phyloP scores from a whole-genome alignment of 805 yeast species.

The Lachancea lanzarotensis region DNA sequence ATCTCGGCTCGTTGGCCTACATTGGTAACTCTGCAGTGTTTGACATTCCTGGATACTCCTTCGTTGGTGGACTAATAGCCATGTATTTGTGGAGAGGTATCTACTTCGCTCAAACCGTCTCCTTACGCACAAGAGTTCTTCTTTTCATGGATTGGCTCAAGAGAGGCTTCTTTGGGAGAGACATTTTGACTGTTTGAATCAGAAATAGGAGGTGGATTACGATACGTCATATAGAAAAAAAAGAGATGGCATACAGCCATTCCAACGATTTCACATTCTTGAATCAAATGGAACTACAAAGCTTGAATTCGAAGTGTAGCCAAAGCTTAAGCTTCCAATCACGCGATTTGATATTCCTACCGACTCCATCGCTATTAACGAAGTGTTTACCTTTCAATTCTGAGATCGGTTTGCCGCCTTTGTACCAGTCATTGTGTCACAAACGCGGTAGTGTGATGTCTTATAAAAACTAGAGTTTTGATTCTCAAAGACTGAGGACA shows the following conservation, averaged over 20 bases:
- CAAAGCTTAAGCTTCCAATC: no score
- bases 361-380: background rate
- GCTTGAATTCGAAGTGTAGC: no score
- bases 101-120: conserved; percentile 61
- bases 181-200: conserved; percentile 32
- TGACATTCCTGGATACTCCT: conserved; percentile 54
- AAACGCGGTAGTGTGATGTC: background rate
- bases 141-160: conserved; percentile 64
- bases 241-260: background rate
- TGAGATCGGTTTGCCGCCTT: background rate
- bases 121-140: conserved; percentile 55
- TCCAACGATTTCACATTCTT: background rate
- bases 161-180: conserved; percentile 52
- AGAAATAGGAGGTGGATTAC: background rate
- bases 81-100: conserved; percentile 70
- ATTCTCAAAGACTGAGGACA: no score
- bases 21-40: conserved; percentile 67
- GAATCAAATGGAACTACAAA: no score
- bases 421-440: background rate
- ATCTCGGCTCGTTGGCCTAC: conserved; percentile 62
- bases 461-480: background rate
- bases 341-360: no score
- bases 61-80: conserved; percentile 62
- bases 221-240: background rate
- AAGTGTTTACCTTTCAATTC: background rate